Evolutionary conservation across 2,329 filamentous ascomycete species (phyloP), one percentile per base, ranked within the genome.

Genomic region (Fusarium palustre): DNA sequence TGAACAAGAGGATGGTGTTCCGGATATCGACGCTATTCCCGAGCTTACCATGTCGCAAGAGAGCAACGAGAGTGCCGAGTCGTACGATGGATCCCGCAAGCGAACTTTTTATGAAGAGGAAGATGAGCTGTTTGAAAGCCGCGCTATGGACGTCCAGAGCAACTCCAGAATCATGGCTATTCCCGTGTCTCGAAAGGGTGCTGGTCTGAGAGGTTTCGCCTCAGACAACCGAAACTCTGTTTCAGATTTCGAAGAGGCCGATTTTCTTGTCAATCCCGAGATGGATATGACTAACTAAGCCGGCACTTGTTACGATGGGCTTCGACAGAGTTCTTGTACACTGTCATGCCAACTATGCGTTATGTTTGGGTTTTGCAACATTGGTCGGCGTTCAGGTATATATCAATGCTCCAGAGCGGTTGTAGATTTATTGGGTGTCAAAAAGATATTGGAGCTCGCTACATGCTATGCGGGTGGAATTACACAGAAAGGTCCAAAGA

Each of bases 231-330:
- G 79, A 67, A 76, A 76, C 7, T 70, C 79, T 0, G 80, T 80
- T 42, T 78, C 79, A 20, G 90, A 93, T 75, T 93, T 93, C 76
- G 89, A 86, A 59, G 91, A 93, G 61, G 91, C 91, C 0, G 83
- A 86, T 1, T 93, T 93, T 63, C 76, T 90, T 55, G 87, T 88
- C 58, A 81, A 81, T 28, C 76, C 82, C 47, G 81, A 84, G 15
- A 82, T 86, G 81, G 76, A 79, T 7, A 67, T 73, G 39, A 58
- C 60, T 18, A 66, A 70, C 39, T 71, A 62, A 59, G 34, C 33
- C 41, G 34, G 22, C 18, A 34, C 8, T 16, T 52, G 7, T 6
- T 28, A 18, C n/a, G 34, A 45, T 36, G 38, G 20, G 43, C 31
- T 41, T 33, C 11, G 13, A 15, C 8, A 28, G 34, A 64, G 53